A percentile compares a stretch with the other conserved stretches of the same genome.
Evolutionary conservation across 805 yeast species (phyloP).

Genomic region (Debaryomyces maramus): DNA sequence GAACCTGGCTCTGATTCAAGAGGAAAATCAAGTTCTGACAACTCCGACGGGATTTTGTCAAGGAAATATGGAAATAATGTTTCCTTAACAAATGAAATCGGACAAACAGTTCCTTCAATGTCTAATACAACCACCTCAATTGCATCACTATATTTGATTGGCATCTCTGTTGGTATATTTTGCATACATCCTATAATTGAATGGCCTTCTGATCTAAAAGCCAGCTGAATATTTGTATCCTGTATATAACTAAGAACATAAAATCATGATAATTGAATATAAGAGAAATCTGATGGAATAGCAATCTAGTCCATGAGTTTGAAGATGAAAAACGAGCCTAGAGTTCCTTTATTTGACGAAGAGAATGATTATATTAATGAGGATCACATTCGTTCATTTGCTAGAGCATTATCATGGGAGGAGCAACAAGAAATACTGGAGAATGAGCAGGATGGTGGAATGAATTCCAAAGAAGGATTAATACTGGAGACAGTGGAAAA

Average conservation of each 20-base stretch:
- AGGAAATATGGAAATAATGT: conserved; percentile 75
- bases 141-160: not conserved
- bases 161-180: too few relatives aligned
- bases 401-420: conserved; percentile 41
- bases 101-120: conserved; percentile 92
- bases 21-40: conserved; percentile 35
- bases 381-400: conserved; percentile 39
- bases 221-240: too few relatives aligned
- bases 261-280: too few relatives aligned
- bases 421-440: conserved; percentile 22
- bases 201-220: too few relatives aligned
- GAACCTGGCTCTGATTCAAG: conserved; percentile 16
- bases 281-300: too few relatives aligned
- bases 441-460: conserved; percentile 2
- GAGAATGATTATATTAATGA: conserved; percentile 32
- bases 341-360: conserved; percentile 17
- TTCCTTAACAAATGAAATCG: conserved; percentile 85
- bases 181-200: too few relatives aligned
- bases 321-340: not conserved
- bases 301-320: too few relatives aligned
- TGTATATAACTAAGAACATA: too few relatives aligned
- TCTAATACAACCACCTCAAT: conserved; percentile 51
- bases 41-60: conserved; percentile 42
- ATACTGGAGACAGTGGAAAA: not conserved
- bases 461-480: not conserved